Evolutionary conservation across 2,329 filamentous ascomycete species (phyloP).

Genomic region (Colletotrichum scovillei): DNA sequence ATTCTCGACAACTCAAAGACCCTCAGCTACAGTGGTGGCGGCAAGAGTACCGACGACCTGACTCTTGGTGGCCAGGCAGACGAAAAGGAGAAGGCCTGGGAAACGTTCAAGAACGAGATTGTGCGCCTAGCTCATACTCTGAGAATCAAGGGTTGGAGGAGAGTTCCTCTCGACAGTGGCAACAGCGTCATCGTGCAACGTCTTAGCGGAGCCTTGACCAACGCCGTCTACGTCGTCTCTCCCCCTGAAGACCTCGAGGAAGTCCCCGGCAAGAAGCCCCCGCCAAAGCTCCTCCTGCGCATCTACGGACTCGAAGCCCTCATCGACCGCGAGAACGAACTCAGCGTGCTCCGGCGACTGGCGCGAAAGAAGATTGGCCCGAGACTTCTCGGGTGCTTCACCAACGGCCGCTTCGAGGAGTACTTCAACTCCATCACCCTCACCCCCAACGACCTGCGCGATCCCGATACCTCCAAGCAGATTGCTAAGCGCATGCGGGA

Average conservation of each 20-base stretch:
- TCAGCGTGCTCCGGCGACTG: slow-evolving; percentile 86
- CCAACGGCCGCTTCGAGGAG: slow-evolving; percentile 95
- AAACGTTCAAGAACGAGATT: slow-evolving; percentile 91
- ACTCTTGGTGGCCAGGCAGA: slow-evolving; percentile 57
- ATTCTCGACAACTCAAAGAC: slow-evolving; percentile 92
- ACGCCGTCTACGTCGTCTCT: slow-evolving; percentile 94
- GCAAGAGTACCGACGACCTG: slow-evolving; percentile 52
- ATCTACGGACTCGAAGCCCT: slow-evolving; percentile 97
- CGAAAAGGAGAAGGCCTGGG: slow-evolving; percentile 81
- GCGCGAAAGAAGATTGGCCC: slow-evolving; percentile 95
- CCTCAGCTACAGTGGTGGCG: slow-evolving; percentile 75
- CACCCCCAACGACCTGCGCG: slow-evolving; percentile 79
- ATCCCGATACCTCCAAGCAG: slow-evolving; percentile 85
- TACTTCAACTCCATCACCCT: slow-evolving; percentile 89
- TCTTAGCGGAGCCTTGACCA: slow-evolving; percentile 92
- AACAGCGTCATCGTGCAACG: slow-evolving; percentile 77
- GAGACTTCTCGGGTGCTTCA: slow-evolving; percentile 89
- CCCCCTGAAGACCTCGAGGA: slow-evolving; percentile 73
- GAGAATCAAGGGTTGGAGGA: slow-evolving; percentile 90
- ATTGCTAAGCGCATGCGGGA: slow-evolving; percentile 99
- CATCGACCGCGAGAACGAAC: slow-evolving; percentile 91
- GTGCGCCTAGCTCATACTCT: slow-evolving; percentile 90
- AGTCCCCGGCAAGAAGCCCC: slow-evolving; percentile 56
- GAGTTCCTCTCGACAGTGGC: slow-evolving; percentile 78
- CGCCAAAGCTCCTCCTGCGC: slow-evolving; percentile 82